Base-by-base conservation (phyloP, 2,329 filamentous ascomycete species). In the Alternaria longipes region DNA sequence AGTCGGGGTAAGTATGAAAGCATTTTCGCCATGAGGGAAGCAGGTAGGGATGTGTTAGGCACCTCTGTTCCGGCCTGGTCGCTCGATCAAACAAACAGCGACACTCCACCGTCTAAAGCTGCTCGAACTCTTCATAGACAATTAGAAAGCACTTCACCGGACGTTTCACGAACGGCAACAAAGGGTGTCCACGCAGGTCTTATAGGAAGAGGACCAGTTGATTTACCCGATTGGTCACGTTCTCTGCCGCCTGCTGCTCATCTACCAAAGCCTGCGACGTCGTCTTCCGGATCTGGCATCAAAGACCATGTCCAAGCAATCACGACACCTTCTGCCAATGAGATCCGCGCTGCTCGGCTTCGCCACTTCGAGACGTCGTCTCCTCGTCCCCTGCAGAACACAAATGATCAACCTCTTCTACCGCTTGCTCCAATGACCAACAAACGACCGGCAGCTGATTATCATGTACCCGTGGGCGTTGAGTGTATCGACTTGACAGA, bases 291-390 rank as follows among this genome's bases (percentile, higher is more conserved):
- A 22, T n/a, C 40, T 34, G 8, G 20, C 36, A 38, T 20, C 24
- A 8, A 47, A 38, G 32, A 30, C 22, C 22, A 20, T 20, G 11
- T 26, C 9, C 12, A 16, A 24, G 2, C 50, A 24, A n/a, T 18
- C 32, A 14, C 32, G 8, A n/a, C 9, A 12, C n/a, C 30, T 12
- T 22, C 44, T 22, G 20, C 45, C n/a, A 57, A 30, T 26, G 55
- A 65, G 4, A 55, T 66, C 26, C 62, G 67, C 20, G 63, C 61
- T 45, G 67, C 67, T 32, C 63, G 65, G 26, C 46, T 69, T 40
- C 49, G 54, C 41, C 60, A 57, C 24, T 68, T 69, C 38, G 53
- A 30, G 12, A 18, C 47, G 5, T 30, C 38, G 24, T 30, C 56
- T 20, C n/a, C 5, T 14, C 9, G 26, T 11, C 45, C 30, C 28